These are phyloP conservation scores for Tricharina praecox DNA, from an alignment of 495 filamentous ascomycete species.

Conservation along the genomic window DNA sequence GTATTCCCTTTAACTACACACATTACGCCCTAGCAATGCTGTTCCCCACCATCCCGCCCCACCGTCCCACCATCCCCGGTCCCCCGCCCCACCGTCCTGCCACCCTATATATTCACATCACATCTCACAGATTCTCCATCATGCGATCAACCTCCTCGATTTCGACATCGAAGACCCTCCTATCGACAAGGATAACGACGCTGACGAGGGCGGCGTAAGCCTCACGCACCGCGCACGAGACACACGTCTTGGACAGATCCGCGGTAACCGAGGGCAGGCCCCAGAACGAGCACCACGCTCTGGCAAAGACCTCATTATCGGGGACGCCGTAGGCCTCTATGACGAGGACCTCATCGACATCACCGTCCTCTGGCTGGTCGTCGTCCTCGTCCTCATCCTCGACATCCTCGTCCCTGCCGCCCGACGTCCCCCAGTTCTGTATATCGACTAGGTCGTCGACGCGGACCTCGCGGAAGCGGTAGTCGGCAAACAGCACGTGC, in stretches of 20 bases:
- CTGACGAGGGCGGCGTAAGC: conserved; percentile 53
- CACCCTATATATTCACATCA: no score
- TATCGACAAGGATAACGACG: conserved; percentile 49
- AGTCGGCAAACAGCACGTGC: conserved; percentile 53
- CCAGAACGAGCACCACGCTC: conserved; percentile 57
- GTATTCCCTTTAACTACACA: no score
- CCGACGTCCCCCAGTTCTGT: conserved; percentile 39
- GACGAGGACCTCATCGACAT: conserved; percentile 45
- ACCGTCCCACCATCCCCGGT: no score
- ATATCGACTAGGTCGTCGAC: conserved; percentile 45
- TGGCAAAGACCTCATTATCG: conserved; percentile 57
- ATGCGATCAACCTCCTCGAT: conserved; percentile 28
- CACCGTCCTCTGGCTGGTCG: conserved; percentile 14
- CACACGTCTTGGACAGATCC: conserved; percentile 48
- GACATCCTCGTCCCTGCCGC: conserved; percentile 11
- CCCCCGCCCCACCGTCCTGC: no score
- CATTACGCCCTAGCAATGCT: no score
- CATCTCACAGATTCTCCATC: conserved; percentile 17
- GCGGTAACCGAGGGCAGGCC: conserved; percentile 49
- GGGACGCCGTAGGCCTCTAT: conserved; percentile 51
- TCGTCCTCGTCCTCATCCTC: conserved; percentile 13
- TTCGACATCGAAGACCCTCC: conserved; percentile 29
- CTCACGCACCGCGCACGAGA: conserved; percentile 53
- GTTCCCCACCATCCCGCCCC: no score
- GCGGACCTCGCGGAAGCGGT: conserved; percentile 37